Conservation (phyloP, 1,139 yeast genomes). For the Groenewaldozyma auringiensis region DNA sequence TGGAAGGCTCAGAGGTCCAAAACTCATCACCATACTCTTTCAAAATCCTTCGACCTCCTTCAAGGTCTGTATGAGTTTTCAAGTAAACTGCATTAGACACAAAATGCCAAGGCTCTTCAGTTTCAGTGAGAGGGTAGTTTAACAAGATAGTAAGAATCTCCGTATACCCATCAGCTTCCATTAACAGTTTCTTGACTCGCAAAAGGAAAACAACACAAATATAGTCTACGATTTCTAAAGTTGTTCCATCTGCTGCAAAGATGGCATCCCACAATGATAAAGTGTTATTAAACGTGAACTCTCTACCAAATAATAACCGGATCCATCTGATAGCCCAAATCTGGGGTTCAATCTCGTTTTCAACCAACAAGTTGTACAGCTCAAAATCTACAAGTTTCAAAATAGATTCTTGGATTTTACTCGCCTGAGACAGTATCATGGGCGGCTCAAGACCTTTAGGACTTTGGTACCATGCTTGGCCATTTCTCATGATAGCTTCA, state of each 20-base stretch:
- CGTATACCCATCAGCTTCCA: conserved; percentile 22
- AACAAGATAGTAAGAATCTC: conserved; percentile 28
- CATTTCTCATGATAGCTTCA: conserved; percentile 27
- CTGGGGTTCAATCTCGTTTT: conserved; percentile 47
- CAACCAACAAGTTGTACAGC: conserved; percentile 30
- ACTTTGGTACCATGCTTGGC: conserved; percentile 27
- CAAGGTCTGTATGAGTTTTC: conserved; percentile 20
- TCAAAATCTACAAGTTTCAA: conserved; percentile 33
- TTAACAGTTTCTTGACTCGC: conserved; percentile 23
- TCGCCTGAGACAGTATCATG: conserved; percentile 26
- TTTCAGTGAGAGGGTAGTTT: conserved; percentile 24
- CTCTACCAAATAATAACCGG: conserved; percentile 45
- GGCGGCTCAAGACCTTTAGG: conserved; percentile 19
- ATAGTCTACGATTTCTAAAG: conserved; percentile 30
- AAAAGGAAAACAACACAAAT: conserved; percentile 30
- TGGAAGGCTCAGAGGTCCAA: conserved; percentile 12
- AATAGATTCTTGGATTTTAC: conserved; percentile 31
- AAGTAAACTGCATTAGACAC: conserved; percentile 28
- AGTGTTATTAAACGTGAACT: conserved; percentile 32
- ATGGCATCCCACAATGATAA: conserved; percentile 34
- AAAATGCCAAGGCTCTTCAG: conserved; percentile 17
- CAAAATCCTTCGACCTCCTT: conserved; percentile 21
- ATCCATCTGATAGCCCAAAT: conserved; percentile 55
- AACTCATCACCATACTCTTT: neutral
- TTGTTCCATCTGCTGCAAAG: conserved; percentile 29